Percentiles rank a stretch among this genome's conserved stretches.
phyloP scores from a whole-genome alignment of 148 eudicot species.

The Pouteria glomerata region DNA sequence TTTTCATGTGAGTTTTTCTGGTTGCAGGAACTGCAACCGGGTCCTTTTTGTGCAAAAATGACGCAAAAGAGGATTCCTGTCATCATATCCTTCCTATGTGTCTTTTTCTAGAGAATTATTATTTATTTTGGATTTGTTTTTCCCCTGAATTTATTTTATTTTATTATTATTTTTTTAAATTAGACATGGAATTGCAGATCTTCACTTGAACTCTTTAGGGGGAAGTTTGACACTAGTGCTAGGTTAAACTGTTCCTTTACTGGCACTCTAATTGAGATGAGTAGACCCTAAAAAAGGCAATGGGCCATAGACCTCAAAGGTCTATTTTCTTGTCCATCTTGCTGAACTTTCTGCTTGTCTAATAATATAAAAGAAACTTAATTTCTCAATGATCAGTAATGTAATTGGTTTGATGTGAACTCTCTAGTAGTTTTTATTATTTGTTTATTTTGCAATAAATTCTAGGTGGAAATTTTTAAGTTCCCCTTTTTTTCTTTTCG shows the following conservation, averaged over 20 bases:
- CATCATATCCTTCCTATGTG: neutral
- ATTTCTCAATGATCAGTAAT: neutral
- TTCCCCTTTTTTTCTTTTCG: neutral
- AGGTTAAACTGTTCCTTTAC: neutral
- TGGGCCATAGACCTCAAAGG: neutral
- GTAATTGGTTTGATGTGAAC: neutral
- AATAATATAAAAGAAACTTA: neutral
- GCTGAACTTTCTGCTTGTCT: neutral
- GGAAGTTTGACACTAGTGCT: neutral
- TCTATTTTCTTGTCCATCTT: neutral
- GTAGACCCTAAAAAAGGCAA: neutral
- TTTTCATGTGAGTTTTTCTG: neutral
- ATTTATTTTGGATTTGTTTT: too few relatives aligned
- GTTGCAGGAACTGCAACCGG: neutral
- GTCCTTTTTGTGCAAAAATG: neutral
- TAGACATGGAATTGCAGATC: too few relatives aligned
- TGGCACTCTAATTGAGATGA: neutral
- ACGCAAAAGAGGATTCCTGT: neutral
- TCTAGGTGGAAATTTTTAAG: slow-evolving; percentile 4
- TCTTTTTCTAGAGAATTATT: too few relatives aligned
- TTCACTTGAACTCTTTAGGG: too few relatives aligned
- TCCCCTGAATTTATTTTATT: too few relatives aligned
- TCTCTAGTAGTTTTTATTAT: neutral
- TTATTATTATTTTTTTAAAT: too few relatives aligned
- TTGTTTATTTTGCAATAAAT: neutral